Evolutionary conservation across 352 stramenopile species (phyloP).

Genomic region (Phytophthora aleatoria): DNA sequence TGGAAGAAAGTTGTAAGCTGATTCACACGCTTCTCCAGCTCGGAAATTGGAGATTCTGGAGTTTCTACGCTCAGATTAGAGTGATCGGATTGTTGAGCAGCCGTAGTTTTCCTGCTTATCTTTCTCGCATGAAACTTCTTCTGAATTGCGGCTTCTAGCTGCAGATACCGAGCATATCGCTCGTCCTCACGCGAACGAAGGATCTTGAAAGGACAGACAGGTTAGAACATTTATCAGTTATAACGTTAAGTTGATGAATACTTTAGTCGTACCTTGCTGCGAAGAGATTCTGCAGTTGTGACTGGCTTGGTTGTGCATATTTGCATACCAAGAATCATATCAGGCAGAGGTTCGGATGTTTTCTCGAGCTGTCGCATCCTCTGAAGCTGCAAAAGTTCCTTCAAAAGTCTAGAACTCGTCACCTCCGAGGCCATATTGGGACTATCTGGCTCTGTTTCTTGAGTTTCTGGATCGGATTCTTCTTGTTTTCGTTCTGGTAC

Average conservation of each 20-base stretch:
- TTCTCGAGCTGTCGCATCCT: slow-evolving; percentile 38
- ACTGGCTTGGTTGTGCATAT: slow-evolving; percentile 36
- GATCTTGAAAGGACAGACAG: slow-evolving; percentile 22
- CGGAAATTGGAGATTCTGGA: slow-evolving; percentile 4
- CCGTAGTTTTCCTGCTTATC: background rate
- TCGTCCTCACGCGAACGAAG: slow-evolving; percentile 45
- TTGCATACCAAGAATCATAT: slow-evolving; percentile 43
- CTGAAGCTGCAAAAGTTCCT: slow-evolving; percentile 44
- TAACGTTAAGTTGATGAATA: background rate
- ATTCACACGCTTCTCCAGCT: slow-evolving; percentile 30
- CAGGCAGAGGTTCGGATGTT: slow-evolving; percentile 29
- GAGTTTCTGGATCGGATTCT: background rate
- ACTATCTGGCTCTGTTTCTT: slow-evolving; percentile 2
- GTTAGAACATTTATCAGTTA: background rate
- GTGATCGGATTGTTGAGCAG: slow-evolving; percentile 1
- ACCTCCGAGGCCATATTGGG: background rate
- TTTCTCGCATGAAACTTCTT: slow-evolving; percentile 16
- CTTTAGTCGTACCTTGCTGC: slow-evolving; percentile 39
- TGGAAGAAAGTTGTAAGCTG: slow-evolving; percentile 52
- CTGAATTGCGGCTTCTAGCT: slow-evolving; percentile 34
- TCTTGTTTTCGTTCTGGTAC: background rate
- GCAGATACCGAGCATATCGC: slow-evolving; percentile 21
- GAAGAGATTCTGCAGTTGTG: slow-evolving; percentile 44
- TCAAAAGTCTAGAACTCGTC: slow-evolving; percentile 33
- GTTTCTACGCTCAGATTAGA: background rate